Evolutionary conservation across 2,329 filamentous ascomycete species (phyloP).

Genomic region (Exophiala dermatitidis): DNA sequence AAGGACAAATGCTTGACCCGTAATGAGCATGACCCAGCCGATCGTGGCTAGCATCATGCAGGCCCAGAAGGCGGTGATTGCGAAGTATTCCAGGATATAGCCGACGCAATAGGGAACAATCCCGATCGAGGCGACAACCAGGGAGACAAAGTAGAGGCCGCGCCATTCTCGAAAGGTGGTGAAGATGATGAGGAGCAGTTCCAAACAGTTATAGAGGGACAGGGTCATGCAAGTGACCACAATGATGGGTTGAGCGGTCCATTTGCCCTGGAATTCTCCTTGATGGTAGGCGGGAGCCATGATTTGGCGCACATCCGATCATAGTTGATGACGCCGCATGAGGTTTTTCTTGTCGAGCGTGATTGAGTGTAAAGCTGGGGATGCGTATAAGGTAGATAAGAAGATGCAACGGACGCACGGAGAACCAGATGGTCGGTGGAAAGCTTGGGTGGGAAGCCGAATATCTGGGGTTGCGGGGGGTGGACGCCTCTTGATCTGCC

Average conservation of each 20-base stretch:
- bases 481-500: no score
- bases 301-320: neutral
- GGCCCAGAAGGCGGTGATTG: slow-evolving; percentile 27
- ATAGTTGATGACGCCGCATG: neutral
- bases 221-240: neutral
- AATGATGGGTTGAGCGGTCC: neutral
- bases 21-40: slow-evolving; percentile 43
- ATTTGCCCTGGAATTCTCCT: slow-evolving; percentile 4
- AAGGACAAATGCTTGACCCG: slow-evolving; percentile 44
- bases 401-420: no score
- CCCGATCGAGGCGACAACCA: slow-evolving; percentile 39
- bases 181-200: slow-evolving; percentile 43
- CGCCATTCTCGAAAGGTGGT: slow-evolving; percentile 41
- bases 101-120: slow-evolving; percentile 41
- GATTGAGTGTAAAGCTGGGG: no score
- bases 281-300: neutral
- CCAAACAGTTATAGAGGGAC: slow-evolving; percentile 43
- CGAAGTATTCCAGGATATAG: slow-evolving; percentile 42
- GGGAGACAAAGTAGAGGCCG: slow-evolving; percentile 46
- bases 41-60: slow-evolving; percentile 33
- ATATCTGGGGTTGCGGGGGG: no score
- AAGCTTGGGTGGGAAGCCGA: no score
- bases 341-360: no score
- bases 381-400: no score
- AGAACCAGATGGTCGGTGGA: no score